A percentile compares a stretch with the other conserved stretches of the same genome.
phyloP scores from a whole-genome alignment of 106 monocot species.

The Dendrobium chrysotoxum region DNA sequence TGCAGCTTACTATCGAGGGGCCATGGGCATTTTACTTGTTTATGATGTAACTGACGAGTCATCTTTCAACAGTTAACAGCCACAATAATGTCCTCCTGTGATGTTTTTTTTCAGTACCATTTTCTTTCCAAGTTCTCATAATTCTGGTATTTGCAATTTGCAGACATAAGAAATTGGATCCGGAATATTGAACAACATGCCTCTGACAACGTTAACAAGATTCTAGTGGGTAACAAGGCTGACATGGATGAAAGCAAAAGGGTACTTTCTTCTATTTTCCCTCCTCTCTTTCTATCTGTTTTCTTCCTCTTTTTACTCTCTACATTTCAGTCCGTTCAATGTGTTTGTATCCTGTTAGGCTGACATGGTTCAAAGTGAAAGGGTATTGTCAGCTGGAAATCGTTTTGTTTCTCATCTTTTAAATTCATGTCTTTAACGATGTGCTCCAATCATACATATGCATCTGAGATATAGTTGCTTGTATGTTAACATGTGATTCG shows the following conservation, averaged over 20 bases:
- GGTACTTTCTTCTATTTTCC: slow-evolving; percentile 24
- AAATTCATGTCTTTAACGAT: too few relatives aligned
- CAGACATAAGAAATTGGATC: slow-evolving; percentile 99
- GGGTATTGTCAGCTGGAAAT: slow-evolving; percentile 17
- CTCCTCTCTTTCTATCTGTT: not conserved
- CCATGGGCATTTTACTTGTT: slow-evolving; percentile 98
- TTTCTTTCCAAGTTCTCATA: not conserved
- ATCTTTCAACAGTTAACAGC: slow-evolving; percentile 82
- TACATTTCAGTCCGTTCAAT: slow-evolving; percentile 64
- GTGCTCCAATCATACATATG: not conserved
- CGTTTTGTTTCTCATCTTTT: not conserved
- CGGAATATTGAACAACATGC: slow-evolving; percentile 97
- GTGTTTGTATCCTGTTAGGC: slow-evolving; percentile 14
- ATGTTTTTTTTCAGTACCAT: not conserved
- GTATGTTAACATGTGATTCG: slow-evolving; percentile 9
- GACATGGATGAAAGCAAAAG: slow-evolving; percentile 99
- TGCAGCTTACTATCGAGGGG: slow-evolving; percentile 90
- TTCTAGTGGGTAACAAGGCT: slow-evolving; percentile 94
- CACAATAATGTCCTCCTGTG: not conserved
- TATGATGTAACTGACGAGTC: slow-evolving; percentile 99
- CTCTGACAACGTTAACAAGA: slow-evolving; percentile 96
- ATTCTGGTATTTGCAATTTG: not conserved
- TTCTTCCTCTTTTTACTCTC: not conserved
- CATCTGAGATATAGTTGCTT: slow-evolving; percentile 33
- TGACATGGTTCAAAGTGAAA: slow-evolving; percentile 71